Percentiles rank a stretch among this genome's conserved stretches.
These are phyloP conservation scores for Phytophthora quininea DNA, from an alignment of 352 stramenopile species.

Conservation along the genomic window DNA sequence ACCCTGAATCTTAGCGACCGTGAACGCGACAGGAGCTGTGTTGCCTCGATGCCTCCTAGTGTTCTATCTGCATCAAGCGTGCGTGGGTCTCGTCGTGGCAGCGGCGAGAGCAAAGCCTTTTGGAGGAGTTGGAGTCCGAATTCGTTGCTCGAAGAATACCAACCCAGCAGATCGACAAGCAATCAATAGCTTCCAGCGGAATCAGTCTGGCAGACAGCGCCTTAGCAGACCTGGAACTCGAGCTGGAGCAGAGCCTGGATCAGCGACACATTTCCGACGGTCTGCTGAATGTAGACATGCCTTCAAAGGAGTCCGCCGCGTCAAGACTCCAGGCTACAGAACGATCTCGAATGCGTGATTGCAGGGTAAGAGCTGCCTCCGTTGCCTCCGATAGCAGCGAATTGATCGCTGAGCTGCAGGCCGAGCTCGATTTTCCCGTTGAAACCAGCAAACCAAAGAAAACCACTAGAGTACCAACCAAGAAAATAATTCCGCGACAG, in stretches of 20 bases:
- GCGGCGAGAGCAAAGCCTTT: slow-evolving; percentile 25
- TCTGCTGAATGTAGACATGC: not conserved
- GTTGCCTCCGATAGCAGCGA: slow-evolving; percentile 36
- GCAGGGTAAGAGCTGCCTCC: slow-evolving; percentile 19
- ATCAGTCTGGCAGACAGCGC: slow-evolving; percentile 38
- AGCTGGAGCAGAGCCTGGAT: slow-evolving; percentile 38
- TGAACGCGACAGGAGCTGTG: slow-evolving; percentile 14
- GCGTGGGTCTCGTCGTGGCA: not conserved
- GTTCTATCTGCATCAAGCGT: slow-evolving; percentile 11
- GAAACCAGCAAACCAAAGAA: not conserved
- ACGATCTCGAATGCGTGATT: not conserved
- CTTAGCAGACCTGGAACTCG: slow-evolving; percentile 55
- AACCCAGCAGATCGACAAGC: not conserved
- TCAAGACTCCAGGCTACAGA: slow-evolving; percentile 1
- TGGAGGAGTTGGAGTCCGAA: slow-evolving; percentile 34
- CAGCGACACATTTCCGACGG: not conserved
- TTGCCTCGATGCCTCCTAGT: slow-evolving; percentile 13
- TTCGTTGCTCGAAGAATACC: not conserved
- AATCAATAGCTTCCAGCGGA: slow-evolving; percentile 13
- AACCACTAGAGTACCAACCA: not conserved
- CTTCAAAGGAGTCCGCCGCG: slow-evolving; percentile 3
- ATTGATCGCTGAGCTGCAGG: slow-evolving; percentile 38
- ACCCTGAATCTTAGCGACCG: slow-evolving; percentile 1
- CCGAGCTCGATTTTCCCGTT: slow-evolving; percentile 25
- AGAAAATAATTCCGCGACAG: no score